Evolutionary conservation across 441 rosid species (phyloP).

Genomic region (Corymbia calophylla): DNA sequence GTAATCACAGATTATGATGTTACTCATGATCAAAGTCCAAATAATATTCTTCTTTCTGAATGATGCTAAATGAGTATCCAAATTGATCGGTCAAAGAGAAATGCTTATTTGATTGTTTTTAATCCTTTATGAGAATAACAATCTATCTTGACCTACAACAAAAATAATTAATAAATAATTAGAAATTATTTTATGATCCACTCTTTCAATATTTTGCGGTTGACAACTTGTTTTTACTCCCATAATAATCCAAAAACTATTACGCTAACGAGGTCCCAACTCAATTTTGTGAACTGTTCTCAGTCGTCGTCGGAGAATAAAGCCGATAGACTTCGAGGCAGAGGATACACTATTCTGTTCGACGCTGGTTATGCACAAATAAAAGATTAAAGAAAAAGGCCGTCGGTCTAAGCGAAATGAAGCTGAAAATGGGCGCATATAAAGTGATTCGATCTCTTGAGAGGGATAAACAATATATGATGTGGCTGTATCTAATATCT

Average conservation of each 20-base stretch:
- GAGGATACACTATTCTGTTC: background rate
- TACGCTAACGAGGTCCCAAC: no score
- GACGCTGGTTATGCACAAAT: background rate
- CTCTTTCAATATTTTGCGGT: background rate
- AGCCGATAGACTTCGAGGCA: background rate
- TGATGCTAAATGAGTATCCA: background rate
- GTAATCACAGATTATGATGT: background rate
- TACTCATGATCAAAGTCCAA: background rate
- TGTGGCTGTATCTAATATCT: background rate
- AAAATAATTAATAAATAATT: no score
- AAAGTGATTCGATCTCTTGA: background rate
- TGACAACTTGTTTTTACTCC: background rate
- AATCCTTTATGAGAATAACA: no score
- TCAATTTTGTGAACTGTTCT: no score
- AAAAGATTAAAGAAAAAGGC: background rate
- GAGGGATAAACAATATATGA: background rate
- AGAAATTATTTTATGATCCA: rapidly evolving
- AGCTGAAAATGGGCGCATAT: background rate
- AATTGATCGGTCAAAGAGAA: background rate
- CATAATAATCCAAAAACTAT: no score
- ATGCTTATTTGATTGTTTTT: no score
- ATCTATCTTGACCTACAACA: background rate
- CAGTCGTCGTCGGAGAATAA: background rate
- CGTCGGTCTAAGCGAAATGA: background rate
- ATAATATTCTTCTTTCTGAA: background rate